Evolutionary conservation across 768 basidiomycete species (phyloP), one percentile per base, ranked within the genome.

Genomic region (Agrocybe chaxingu): DNA sequence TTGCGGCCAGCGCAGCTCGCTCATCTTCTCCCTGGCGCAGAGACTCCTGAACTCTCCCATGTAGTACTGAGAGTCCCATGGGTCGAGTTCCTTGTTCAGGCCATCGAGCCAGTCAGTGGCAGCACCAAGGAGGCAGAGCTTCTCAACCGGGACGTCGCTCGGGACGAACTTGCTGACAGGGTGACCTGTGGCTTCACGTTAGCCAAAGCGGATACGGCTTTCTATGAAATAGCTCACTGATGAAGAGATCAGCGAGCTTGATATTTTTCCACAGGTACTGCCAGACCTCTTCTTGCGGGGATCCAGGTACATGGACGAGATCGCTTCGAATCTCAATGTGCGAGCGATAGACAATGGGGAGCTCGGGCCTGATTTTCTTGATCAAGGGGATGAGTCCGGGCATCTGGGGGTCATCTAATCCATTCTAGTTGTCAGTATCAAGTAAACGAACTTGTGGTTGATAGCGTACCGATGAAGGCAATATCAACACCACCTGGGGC

Each of bases 141-240:
- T 91, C 63, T 84, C 77, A 8, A 73, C 70, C 9, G 85, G 85
- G 4, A 96, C 92, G 60, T 87, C 86, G 56, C 81, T 82, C 3
- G 95, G 95, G 8, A 97, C 92, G 60, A 98, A 98, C 67, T 90
- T 92, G 75, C 79, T 88, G 59, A 98, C 92, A 12, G 95, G 94
- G 65, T 97, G 94, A 65, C 77, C 81, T 80, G 42, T 32, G 52
- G 24, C 5, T 24, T 24, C 24, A 5, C 24, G 24, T 24, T 24
- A 24, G 24, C 24, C 24, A 24, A 24, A 24, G 24, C 24, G 24
- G 24, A 24, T 24, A 24, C 24, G 5, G 5, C 3, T 24, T 24
- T 5, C 24, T 24, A 5, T 24, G 32, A 19, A 48, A 11, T 8
- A 9, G 70, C 78, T 58, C 51, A 84, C 87, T 83, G 81, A 96